These are phyloP conservation scores for Cylindrotheca closterium DNA, from an alignment of 108 stramenopile species.

Conservation along the genomic window DNA sequence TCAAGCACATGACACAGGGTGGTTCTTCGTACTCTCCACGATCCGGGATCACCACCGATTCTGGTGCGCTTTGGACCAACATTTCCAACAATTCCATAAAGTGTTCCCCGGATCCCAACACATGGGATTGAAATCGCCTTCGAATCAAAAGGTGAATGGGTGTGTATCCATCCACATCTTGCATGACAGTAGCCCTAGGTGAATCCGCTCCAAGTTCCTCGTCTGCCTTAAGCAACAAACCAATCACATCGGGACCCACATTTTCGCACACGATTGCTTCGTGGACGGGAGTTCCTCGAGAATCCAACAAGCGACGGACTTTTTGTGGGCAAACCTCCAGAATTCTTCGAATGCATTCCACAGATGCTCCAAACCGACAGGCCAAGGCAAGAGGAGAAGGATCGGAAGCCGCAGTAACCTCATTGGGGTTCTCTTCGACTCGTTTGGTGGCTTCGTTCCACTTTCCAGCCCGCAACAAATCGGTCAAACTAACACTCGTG, in stretches of 20 bases:
- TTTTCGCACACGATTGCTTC: constrained; percentile 64
- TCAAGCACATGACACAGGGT: constrained; percentile 69
- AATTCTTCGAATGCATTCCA: constrained; percentile 51
- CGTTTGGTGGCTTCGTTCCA: constrained; percentile 19
- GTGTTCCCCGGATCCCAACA: constrained; percentile 22
- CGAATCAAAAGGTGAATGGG: constrained; percentile 75
- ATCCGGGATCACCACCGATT: constrained; percentile 67
- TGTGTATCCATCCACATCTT: constrained; percentile 78
- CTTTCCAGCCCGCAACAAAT: constrained; percentile 5
- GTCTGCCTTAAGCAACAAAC: constrained; percentile 34
- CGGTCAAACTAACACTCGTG: background rate
- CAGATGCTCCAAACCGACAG: constrained; percentile 68
- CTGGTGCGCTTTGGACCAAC: constrained; percentile 61
- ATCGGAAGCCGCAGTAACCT: constrained; percentile 9
- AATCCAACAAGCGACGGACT: constrained; percentile 51
- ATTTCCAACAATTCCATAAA: constrained; percentile 38
- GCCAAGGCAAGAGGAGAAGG: constrained; percentile 63
- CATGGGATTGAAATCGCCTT: constrained; percentile 51
- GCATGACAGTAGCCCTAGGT: constrained; percentile 48
- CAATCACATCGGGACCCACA: constrained; percentile 36
- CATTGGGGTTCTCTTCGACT: constrained; percentile 13
- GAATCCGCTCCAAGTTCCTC: constrained; percentile 18
- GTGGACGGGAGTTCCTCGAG: constrained; percentile 72
- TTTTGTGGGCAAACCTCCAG: constrained; percentile 41
- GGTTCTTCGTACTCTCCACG: constrained; percentile 78